phyloP scores from a whole-genome alignment of 2,329 filamentous ascomycete species.

The Epichloe sp. region DNA sequence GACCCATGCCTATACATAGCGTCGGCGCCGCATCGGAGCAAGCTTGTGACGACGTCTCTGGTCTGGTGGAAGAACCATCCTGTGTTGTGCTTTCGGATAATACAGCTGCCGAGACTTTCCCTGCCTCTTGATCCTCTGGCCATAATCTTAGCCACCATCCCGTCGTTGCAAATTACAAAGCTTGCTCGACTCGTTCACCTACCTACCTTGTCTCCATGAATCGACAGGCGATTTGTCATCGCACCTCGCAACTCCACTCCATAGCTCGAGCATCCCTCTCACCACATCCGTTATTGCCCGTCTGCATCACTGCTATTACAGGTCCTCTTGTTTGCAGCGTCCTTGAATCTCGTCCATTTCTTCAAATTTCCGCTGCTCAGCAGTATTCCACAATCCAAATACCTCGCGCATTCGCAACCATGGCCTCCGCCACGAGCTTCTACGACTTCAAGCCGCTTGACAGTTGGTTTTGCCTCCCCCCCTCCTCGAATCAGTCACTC shows the following conservation, averaged over 20 bases:
- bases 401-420: conserved; percentile 12
- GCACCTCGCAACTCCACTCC: conserved; percentile 2
- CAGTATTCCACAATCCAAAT: not conserved
- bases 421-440: conserved; percentile 39
- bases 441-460: conserved; percentile 78
- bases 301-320: not conserved
- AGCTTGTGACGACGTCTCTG: not conserved
- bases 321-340: not conserved
- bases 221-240: conserved; percentile 6
- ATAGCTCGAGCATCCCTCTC: conserved; percentile 4
- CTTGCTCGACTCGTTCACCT: not conserved
- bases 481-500: not conserved
- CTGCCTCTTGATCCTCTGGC: not conserved
- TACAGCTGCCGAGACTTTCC: not conserved
- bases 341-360: not conserved
- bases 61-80: not conserved
- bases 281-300: not conserved
- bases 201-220: not conserved
- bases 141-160: not conserved
- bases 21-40: not conserved
- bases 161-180: not conserved
- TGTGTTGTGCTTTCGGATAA: not conserved
- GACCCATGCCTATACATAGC: not conserved
- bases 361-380: not conserved
- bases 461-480: conserved; percentile 33